phyloP scores from a whole-genome alignment of 768 basidiomycete genomes.

The Lentinula guzmanii region DNA sequence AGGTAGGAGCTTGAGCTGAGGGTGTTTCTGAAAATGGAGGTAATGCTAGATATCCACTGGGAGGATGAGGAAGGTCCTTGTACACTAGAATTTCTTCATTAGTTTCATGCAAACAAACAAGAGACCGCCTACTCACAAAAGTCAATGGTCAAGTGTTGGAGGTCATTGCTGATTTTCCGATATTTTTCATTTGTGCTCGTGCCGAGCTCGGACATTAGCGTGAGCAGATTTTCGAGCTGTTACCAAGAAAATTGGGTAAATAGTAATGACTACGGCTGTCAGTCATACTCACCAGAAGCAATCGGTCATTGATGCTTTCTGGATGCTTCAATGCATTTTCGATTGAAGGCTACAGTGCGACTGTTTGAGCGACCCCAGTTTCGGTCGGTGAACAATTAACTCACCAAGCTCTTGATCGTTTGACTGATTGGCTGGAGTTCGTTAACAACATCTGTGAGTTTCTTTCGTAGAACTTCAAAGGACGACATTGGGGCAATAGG shows the following conservation, averaged over 20 bases:
- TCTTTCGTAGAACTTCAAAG: not conserved
- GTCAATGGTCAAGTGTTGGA: conserved; percentile 47
- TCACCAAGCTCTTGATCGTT: not conserved
- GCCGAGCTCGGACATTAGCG: conserved; percentile 50
- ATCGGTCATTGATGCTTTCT: conserved; percentile 51
- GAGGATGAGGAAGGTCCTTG: conserved; percentile 77
- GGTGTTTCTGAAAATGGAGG: conserved; percentile 14
- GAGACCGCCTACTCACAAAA: conserved; percentile 41
- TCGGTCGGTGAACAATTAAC: not conserved
- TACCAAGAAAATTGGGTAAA: conserved; percentile 2
- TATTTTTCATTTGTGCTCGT: conserved; percentile 3
- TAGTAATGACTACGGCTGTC: not conserved
- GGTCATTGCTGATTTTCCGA: conserved; percentile 21
- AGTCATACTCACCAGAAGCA: conserved; percentile 43
- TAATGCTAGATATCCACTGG: conserved; percentile 40
- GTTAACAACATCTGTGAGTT: not conserved
- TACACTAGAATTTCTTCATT: conserved; percentile 43
- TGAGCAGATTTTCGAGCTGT: conserved; percentile 59
- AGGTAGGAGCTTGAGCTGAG: conserved; percentile 3
- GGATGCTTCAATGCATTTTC: conserved; percentile 39
- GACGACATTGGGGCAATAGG: not conserved
- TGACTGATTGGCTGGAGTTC: not conserved
- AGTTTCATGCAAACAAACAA: conserved; percentile 5
- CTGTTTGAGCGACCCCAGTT: not conserved
- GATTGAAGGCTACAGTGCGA: not conserved